Evolutionary conservation across 176 grass and related monocot genomes (phyloP).

Genomic region (Oryza rufipogon): DNA sequence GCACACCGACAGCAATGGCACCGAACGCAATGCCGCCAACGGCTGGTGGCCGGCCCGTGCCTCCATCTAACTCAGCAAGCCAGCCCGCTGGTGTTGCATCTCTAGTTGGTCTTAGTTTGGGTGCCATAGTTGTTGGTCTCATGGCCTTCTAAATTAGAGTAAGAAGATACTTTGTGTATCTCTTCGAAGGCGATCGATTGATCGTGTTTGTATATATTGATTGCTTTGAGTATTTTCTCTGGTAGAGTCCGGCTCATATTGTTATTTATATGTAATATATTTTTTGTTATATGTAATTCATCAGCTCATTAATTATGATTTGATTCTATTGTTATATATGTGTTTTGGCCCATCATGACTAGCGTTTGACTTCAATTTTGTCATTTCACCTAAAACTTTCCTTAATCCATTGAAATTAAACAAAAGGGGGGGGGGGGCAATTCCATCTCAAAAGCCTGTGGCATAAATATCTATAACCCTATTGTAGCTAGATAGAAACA

Average conservation of each 20-base stretch:
- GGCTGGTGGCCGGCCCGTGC: not conserved
- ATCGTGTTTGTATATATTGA: not conserved
- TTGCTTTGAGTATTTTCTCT: not conserved
- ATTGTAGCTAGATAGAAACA: too few species aligned
- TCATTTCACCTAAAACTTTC: not conserved
- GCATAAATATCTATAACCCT: too few species aligned
- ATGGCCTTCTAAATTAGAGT: not conserved
- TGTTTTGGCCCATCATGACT: not conserved
- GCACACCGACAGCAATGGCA: not conserved
- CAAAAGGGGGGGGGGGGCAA: too few species aligned
- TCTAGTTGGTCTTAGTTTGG: not conserved
- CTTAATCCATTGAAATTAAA: not conserved
- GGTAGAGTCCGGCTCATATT: not conserved
- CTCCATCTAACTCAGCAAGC: not conserved
- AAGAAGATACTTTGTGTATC: not conserved
- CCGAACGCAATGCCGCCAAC: not conserved
- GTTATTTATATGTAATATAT: too few species aligned
- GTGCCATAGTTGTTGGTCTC: conserved; percentile 11
- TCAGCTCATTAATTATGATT: not conserved
- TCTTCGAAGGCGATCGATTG: not conserved
- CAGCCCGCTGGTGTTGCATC: not conserved
- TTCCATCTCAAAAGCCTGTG: too few species aligned
- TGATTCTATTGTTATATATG: not conserved
- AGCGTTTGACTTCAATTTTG: not conserved
- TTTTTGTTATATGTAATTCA: not conserved